phyloP scores from a whole-genome alignment of 2,329 filamentous ascomycete species.

The Amauroascus niger region DNA sequence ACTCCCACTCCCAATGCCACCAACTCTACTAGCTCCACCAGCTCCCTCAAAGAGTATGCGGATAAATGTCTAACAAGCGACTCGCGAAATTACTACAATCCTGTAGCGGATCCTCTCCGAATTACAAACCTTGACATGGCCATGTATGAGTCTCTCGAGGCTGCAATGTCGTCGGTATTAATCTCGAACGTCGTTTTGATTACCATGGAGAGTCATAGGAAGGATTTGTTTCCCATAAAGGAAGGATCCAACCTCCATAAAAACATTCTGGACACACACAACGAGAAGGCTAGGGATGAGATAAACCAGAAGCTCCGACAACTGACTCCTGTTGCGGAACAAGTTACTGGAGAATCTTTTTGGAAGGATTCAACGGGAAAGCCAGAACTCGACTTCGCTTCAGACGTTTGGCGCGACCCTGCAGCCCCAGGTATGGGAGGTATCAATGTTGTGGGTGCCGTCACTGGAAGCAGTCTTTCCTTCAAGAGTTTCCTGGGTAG shows the following conservation, averaged over 20 bases:
- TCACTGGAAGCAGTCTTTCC: conserved; percentile 26
- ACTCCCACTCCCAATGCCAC: background rate
- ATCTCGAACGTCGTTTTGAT: conserved; percentile 28
- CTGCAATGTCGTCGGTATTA: conserved; percentile 21
- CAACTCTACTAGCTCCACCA: background rate
- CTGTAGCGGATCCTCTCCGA: conserved; percentile 24
- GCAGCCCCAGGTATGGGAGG: conserved; percentile 24
- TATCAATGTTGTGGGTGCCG: conserved; percentile 24
- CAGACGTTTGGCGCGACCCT: conserved; percentile 19
- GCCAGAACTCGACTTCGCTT: conserved; percentile 8
- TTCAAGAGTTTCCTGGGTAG: conserved; percentile 28
- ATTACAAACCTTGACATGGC: conserved; percentile 27
- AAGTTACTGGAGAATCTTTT: conserved; percentile 24
- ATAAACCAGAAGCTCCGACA: conserved; percentile 21
- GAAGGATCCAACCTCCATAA: conserved; percentile 24
- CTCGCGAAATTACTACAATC: conserved; percentile 21
- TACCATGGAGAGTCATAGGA: conserved; percentile 27
- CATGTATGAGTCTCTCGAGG: conserved; percentile 21
- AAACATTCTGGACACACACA: conserved; percentile 21
- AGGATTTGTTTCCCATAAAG: conserved; percentile 27
- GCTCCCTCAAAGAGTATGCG: background rate
- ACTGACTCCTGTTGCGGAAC: conserved; percentile 25
- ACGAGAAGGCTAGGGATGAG: conserved; percentile 13
- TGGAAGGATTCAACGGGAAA: conserved; percentile 8
- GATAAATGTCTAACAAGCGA: background rate